These are phyloP conservation scores for Globisporangium perplexum DNA, from an alignment of 352 stramenopile genomes.

Conservation along the genomic window DNA sequence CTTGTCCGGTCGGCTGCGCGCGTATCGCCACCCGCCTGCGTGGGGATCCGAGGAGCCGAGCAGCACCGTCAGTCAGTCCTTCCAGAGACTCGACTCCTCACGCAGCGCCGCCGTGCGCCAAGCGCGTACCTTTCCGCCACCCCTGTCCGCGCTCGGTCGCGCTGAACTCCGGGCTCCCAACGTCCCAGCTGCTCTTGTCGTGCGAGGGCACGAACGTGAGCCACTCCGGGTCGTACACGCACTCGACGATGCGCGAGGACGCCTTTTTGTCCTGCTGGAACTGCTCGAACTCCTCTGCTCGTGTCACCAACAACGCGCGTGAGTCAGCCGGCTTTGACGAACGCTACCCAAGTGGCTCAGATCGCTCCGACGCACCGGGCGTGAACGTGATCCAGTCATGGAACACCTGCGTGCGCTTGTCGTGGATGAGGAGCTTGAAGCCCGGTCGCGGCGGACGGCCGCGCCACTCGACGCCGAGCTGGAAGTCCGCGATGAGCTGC, in stretches of 20 bases:
- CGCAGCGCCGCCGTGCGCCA: no score
- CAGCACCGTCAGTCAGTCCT: no score
- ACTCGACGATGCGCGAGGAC: constrained; percentile 78
- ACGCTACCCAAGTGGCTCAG: background rate
- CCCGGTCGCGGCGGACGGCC: constrained; percentile 66
- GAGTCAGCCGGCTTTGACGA: background rate
- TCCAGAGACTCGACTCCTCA: no score
- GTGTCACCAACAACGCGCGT: background rate
- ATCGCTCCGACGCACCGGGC: constrained; percentile 26
- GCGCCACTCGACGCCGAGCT: constrained; percentile 78
- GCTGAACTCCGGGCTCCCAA: constrained; percentile 59
- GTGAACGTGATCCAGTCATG: constrained; percentile 87
- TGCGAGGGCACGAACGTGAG: constrained; percentile 81
- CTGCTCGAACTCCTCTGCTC: constrained; percentile 65
- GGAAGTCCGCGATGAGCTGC: constrained; percentile 64
- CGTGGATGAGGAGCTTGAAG: constrained; percentile 82
- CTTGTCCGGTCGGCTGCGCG: constrained; percentile 60
- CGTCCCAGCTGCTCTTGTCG: constrained; percentile 77
- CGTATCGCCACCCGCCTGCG: constrained; percentile 75
- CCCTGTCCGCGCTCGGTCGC: constrained; percentile 55
- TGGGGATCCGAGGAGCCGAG: no score
- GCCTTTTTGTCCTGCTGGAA: constrained; percentile 81
- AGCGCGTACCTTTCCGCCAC: constrained; percentile 78
- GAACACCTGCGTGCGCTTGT: constrained; percentile 81
- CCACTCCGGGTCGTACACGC: constrained; percentile 76